Percentiles rank a stretch among this genome's conserved stretches.
phyloP scores from a whole-genome alignment of 768 basidiomycete genomes.

The Lepiota venenata region DNA sequence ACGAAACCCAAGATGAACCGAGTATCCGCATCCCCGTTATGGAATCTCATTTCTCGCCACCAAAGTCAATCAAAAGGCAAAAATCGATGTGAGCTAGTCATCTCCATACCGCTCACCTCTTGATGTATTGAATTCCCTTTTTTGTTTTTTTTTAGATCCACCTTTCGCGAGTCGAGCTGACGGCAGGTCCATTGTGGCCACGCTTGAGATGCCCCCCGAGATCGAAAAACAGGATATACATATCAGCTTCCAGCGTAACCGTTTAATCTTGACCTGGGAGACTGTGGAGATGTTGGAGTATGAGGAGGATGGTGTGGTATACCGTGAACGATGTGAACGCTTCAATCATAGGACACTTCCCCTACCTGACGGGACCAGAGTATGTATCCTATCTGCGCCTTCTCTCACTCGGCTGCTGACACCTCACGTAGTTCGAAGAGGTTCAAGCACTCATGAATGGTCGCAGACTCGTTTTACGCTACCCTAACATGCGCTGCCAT shows the following conservation, averaged over 20 bases:
- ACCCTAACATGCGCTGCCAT: slow-evolving; percentile 56
- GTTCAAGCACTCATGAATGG: slow-evolving; percentile 65
- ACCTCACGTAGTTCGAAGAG: slow-evolving; percentile 61
- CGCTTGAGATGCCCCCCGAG: slow-evolving; percentile 64
- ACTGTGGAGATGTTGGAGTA: slow-evolving; percentile 56
- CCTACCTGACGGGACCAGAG: slow-evolving; percentile 70
- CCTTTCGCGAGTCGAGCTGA: slow-evolving; percentile 70
- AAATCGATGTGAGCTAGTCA: slow-evolving; percentile 55
- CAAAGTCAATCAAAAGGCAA: slow-evolving; percentile 49
- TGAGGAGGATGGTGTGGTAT: slow-evolving; percentile 56
- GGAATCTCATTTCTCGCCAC: slow-evolving; percentile 35
- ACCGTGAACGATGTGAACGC: slow-evolving; percentile 62
- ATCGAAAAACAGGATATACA: slow-evolving; percentile 73
- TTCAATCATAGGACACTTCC: slow-evolving; percentile 67
- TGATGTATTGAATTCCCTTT: slow-evolving; percentile 11
- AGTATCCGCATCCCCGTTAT: slow-evolving; percentile 34
- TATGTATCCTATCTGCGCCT: slow-evolving; percentile 26
- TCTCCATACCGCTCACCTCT: slow-evolving; percentile 6
- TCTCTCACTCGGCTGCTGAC: not conserved
- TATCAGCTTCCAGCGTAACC: slow-evolving; percentile 64
- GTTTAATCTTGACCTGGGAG: slow-evolving; percentile 66
- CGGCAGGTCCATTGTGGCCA: slow-evolving; percentile 66
- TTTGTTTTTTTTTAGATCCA: slow-evolving; percentile 41
- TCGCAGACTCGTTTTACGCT: slow-evolving; percentile 57
- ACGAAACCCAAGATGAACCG: slow-evolving; percentile 21